phyloP scores from a whole-genome alignment of 176 grass and related monocot genomes.

The Triticum turgidum region DNA sequence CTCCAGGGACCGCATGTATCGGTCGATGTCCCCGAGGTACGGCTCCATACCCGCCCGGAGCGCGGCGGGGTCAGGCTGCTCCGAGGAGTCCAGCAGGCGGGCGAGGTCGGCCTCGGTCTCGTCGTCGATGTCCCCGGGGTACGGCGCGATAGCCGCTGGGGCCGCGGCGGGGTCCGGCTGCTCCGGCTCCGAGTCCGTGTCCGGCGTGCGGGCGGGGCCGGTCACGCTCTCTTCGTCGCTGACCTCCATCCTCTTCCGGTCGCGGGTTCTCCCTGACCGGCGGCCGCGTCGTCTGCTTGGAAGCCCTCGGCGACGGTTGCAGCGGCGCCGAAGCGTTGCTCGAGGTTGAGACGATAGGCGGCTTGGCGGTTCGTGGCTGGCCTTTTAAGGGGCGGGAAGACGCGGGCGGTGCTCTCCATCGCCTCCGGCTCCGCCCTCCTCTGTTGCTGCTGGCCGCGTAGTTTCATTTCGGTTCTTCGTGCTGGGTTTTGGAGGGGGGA shows the following conservation, averaged over 20 bases:
- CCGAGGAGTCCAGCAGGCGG: background rate
- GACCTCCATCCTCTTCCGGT: background rate
- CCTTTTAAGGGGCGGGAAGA: background rate
- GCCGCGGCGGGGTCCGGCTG: background rate
- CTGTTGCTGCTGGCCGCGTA: background rate
- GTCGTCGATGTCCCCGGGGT: background rate
- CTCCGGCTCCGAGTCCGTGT: background rate
- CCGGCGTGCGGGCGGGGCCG: background rate
- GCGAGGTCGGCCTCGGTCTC: background rate
- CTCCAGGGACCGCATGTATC: slow-evolving; percentile 42
- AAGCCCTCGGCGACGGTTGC: background rate
- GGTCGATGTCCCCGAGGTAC: slow-evolving; percentile 24
- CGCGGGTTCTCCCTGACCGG: slow-evolving; percentile 9
- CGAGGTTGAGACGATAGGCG: background rate
- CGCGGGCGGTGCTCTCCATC: slow-evolving; percentile 30
- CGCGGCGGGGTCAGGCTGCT: background rate
- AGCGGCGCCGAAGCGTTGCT: background rate
- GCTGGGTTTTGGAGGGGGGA: background rate
- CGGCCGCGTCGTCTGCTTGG: slow-evolving; percentile 31
- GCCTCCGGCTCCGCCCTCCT: background rate
- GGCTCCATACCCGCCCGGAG: background rate
- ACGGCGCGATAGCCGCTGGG: background rate
- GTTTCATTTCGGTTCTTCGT: background rate
- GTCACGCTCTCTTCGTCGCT: background rate
- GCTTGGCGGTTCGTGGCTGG: slow-evolving; percentile 25